Conservation (phyloP, 1,284 basidiomycete species). For the Irpex sp. region DNA sequence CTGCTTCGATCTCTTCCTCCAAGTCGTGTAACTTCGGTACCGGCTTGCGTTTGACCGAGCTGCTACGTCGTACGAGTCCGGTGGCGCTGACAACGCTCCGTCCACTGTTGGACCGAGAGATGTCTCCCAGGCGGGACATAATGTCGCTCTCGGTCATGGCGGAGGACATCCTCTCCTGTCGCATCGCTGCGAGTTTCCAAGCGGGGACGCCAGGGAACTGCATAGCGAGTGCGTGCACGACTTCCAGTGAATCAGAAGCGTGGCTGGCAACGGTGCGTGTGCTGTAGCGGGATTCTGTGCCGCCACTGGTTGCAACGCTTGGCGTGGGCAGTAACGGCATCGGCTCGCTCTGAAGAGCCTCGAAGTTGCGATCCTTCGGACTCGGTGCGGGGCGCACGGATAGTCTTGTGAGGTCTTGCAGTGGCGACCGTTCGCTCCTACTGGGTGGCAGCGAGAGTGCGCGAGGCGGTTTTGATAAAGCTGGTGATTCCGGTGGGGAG, state of each 20-base stretch:
- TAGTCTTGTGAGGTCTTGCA: not conserved
- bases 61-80: slow-evolving; percentile 14
- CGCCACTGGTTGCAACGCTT: not conserved
- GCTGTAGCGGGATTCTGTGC: slow-evolving; percentile 3
- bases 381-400: not conserved
- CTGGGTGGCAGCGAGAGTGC: not conserved
- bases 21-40: slow-evolving; percentile 8
- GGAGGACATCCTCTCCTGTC: slow-evolving; percentile 8
- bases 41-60: slow-evolving; percentile 18
- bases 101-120: slow-evolving; percentile 8
- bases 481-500: not conserved
- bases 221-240: slow-evolving; percentile 44
- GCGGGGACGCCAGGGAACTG: slow-evolving; percentile 50
- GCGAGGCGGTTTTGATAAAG: not conserved
- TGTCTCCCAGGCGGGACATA: not conserved
- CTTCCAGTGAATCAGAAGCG: slow-evolving; percentile 35
- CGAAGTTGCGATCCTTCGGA: not conserved
- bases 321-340: not conserved
- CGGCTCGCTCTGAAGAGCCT: not conserved
- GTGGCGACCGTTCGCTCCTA: not conserved
- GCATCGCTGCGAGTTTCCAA: not conserved
- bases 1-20: slow-evolving; percentile 4
- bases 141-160: not conserved
- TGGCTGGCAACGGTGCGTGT: not conserved
- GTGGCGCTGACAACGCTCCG: slow-evolving; percentile 3